These are phyloP conservation scores for Cucurbitaria berberidis DNA, from an alignment of 2,329 filamentous ascomycete species.

Conservation along the genomic window DNA sequence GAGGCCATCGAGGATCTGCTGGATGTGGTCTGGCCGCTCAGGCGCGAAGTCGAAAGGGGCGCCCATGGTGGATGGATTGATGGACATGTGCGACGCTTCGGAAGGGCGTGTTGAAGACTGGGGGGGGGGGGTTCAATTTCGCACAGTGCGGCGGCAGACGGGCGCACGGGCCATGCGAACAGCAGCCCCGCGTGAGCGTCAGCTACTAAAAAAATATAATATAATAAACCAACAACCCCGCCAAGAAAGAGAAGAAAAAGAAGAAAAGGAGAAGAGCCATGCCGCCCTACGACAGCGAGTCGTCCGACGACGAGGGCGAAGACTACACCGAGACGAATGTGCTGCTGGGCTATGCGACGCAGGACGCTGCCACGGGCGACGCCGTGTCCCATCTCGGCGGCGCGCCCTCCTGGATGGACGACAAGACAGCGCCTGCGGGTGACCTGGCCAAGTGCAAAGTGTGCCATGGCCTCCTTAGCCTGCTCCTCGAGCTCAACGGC, in stretches of 20 bases:
- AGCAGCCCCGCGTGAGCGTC: constrained; percentile 11
- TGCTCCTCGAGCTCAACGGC: constrained; percentile 89
- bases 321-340: constrained; percentile 83
- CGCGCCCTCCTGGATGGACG: constrained; percentile 72
- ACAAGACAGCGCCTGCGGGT: constrained; percentile 72
- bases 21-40: constrained; percentile 90
- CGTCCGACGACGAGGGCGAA: constrained; percentile 69
- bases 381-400: constrained; percentile 88
- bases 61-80: constrained; percentile 53
- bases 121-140: constrained; percentile 27
- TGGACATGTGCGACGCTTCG: constrained; percentile 33
- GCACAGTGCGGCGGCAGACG: constrained; percentile 21
- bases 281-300: constrained; percentile 86
- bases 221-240: no score
- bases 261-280: constrained; percentile 51
- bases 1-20: constrained; percentile 92
- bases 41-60: constrained; percentile 82
- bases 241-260: not conserved
- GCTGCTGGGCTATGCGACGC: constrained; percentile 85
- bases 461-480: constrained; percentile 81
- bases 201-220: no score
- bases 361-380: constrained; percentile 79
- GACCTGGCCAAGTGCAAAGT: constrained; percentile 82
- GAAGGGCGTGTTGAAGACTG: constrained; percentile 17
- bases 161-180: constrained; percentile 11